Base-by-base conservation (phyloP, 202 grass and related monocot species). In the Zoysia matrella region DNA sequence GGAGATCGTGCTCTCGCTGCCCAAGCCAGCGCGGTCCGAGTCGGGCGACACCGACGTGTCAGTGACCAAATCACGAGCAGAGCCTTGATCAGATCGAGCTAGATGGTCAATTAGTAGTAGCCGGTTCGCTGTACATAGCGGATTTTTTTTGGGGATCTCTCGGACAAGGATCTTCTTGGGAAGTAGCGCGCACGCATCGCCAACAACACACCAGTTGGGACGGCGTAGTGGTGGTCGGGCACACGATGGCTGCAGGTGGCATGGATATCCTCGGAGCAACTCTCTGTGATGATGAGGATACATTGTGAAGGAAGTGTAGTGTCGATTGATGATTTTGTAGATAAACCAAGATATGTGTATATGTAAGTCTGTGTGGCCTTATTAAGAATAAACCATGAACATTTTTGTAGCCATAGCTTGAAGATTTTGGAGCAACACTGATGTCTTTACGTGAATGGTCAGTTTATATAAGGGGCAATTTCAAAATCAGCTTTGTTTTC, bases 1-100 rank as follows among this genome's bases (percentile, higher is more conserved):
- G 89, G 91, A 92, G 14, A 13, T 77, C 52, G 85, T 92, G 9
- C 61, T 79, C 76, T 97, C 94, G 45, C n/a, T 91, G n/a, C 81
- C 89, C 62, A 86, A 87, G 82, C 30, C 48, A 75, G 7, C 47
- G 10, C 74, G 49, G 2, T 78, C 78, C 9, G 78, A 82, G 57
- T 60, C 67, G 4, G 73, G 81, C 2, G 77, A 66, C 0, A 55
- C 73, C 52, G 68, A 78, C 6, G 40, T 15, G 18, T 82, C 88
- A 3, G 61, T 69, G 2, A 79, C 74, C 11, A 70, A 55, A 54
- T 36, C 43, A 22, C 50, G 22, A 64, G 69, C 79, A 16, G 74
- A 86, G 63, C 79, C 73, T 13, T 90, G 72, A 60, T 50, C 11
- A 0, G 2, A 11, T 49, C 44, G 1, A 3, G 11, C 22, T 22